Percentiles rank a stretch among this genome's conserved stretches.
Conservation (phyloP, 495 filamentous ascomycete species). For the Xylaria cubensis region DNA sequence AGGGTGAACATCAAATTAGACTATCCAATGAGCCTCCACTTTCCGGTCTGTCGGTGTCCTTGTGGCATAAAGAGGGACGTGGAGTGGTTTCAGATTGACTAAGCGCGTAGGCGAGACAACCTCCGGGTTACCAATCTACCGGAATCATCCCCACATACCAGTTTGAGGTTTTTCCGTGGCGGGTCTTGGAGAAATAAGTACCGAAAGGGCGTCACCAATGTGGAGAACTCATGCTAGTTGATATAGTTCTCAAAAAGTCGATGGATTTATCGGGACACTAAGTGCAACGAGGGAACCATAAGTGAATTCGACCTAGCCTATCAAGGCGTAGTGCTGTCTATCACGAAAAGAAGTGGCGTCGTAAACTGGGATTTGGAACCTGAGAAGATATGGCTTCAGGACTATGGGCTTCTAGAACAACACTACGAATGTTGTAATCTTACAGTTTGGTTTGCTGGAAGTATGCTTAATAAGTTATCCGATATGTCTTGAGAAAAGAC, state of each 20-base stretch:
- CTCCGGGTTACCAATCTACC: slow-evolving; percentile 16
- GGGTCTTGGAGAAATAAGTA: background rate
- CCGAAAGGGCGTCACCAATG: background rate
- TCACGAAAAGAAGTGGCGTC: background rate
- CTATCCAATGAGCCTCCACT: background rate
- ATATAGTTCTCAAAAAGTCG: background rate
- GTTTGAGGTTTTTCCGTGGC: background rate
- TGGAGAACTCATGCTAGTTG: slow-evolving; percentile 4
- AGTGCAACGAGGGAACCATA: background rate
- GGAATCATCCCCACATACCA: background rate
- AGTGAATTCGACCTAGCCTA: background rate
- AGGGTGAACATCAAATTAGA: background rate
- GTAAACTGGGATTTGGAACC: background rate
- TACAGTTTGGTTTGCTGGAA: background rate
- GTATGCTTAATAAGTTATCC: background rate
- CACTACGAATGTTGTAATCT: background rate
- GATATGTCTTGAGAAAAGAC: background rate
- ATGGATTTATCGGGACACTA: slow-evolving; percentile 8
- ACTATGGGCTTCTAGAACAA: background rate
- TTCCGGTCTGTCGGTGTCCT: background rate
- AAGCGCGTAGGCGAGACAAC: background rate
- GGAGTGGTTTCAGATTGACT: background rate
- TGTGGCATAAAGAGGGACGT: background rate
- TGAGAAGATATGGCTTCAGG: background rate
- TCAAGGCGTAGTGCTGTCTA: background rate